Evolutionary conservation across 179 eudicot species (phyloP).

Genomic region (Spinacia oleracea): DNA sequence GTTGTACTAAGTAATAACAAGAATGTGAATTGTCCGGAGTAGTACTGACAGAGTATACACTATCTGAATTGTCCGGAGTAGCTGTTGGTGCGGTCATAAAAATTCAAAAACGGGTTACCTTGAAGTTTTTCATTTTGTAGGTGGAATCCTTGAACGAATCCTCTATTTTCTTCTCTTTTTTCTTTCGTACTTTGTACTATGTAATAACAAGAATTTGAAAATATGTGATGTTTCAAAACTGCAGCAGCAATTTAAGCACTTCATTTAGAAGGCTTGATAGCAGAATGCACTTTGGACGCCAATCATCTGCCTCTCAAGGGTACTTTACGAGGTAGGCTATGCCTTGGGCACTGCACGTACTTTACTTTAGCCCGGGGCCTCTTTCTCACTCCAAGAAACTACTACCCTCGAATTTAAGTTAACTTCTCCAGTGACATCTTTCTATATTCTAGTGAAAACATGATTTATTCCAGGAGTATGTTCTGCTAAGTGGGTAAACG

Average conservation of each 20-base stretch:
- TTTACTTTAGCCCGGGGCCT: too few relatives aligned
- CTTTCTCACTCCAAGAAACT: too few relatives aligned
- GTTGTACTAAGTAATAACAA: too few relatives aligned
- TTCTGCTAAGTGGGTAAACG: slow-evolving; percentile 22
- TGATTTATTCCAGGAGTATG: slow-evolving; percentile 31
- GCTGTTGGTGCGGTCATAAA: neutral
- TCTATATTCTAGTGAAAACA: slow-evolving; percentile 30
- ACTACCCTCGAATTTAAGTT: neutral
- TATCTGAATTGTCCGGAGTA: neutral
- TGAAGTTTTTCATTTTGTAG: neutral
- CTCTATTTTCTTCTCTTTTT: neutral
- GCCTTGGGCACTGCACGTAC: slow-evolving; percentile 45
- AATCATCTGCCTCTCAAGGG: slow-evolving; percentile 62
- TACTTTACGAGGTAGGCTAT: slow-evolving; percentile 62
- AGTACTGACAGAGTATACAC: neutral
- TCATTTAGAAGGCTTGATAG: slow-evolving; percentile 58
- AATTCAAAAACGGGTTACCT: neutral
- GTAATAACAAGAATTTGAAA: neutral
- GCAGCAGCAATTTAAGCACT: slow-evolving; percentile 55
- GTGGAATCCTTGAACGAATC: neutral
- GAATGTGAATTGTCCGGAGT: too few relatives aligned
- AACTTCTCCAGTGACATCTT: neutral
- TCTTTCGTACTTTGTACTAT: neutral
- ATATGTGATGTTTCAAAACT: slow-evolving; percentile 43
- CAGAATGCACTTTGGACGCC: slow-evolving; percentile 55